Evolutionary conservation across 108 stramenopile species (phyloP), one percentile per base, ranked within the genome.

Genomic region (Skeletonema grethae): DNA sequence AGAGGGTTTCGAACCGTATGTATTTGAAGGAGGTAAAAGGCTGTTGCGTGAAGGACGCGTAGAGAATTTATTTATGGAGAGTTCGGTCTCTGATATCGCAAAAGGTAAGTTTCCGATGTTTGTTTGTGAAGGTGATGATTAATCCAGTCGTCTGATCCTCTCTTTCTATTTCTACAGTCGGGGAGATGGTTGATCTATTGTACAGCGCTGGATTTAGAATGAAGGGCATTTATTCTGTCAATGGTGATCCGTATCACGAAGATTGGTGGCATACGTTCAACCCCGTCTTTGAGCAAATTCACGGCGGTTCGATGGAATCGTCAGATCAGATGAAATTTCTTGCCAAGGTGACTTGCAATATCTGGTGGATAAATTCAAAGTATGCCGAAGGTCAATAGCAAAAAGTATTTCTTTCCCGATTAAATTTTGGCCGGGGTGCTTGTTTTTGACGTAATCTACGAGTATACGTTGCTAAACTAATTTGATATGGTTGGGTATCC

Each of bases 21-120:
- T 69, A 53, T 78, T 78, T 55, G 20, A 46, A 16, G 77, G 77
- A 16, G 77, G 61, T 2, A 78, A 38, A 36, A 20, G 13, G 7
- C 31, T 78, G 3, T 22, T 78, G 0, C 16, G 41, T 1, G 22
- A 50, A 36, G 78, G 78, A 7, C 32, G 28, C 10, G 67, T 79
- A 10, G 72, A 79, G 5, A 73, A 79, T 69, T 57, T 79, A 9
- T 15, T 79, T 5, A 73, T 79, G 78, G 78, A 79, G 41, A 77
- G 65, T 48, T 72, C 70, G 4, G 25, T 77, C 6, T 64, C 32
- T 7, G 36, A 77, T 31, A 15, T 59, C 2, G 45, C 25, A 30
- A 9, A 12, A 48, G 46, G 46, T 48, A 48, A 48, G 46, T 48
- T 20, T 48, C 46, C 46, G 4, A 28, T 28, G 25, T 28, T 28